A percentile compares a stretch with the other conserved stretches of the same genome.
phyloP scores from a whole-genome alignment of 2,329 filamentous ascomycete genomes.

The Claviceps arundinis region DNA sequence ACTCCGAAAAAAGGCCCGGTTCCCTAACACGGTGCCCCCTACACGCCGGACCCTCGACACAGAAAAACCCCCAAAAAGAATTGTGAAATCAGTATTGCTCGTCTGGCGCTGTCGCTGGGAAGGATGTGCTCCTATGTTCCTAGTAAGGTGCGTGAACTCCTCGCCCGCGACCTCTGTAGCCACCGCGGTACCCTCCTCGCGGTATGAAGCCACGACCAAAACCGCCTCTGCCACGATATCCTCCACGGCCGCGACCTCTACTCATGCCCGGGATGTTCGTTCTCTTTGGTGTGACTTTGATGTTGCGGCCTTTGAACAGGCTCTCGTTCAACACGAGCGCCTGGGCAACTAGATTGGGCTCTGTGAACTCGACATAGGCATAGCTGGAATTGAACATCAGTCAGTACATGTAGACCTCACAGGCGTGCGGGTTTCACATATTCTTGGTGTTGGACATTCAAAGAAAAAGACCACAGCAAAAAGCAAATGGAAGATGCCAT shows the following conservation, averaged over 20 bases:
- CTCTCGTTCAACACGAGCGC: constrained; percentile 94
- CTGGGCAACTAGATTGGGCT: constrained; percentile 83
- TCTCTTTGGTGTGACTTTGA: constrained; percentile 91
- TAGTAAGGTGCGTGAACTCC: constrained; percentile 51
- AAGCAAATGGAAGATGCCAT: too few species aligned
- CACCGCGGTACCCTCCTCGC: constrained; percentile 51
- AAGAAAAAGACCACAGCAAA: not conserved
- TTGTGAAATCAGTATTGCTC: constrained; percentile 1
- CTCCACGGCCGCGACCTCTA: constrained; percentile 56
- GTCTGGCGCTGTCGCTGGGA: constrained; percentile 9
- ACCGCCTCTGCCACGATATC: constrained; percentile 37
- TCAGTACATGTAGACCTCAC: not conserved
- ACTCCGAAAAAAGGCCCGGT: not conserved
- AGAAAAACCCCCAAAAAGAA: not conserved
- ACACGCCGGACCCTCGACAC: not conserved
- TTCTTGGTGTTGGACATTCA: too few species aligned
- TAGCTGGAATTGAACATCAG: constrained; percentile 45
- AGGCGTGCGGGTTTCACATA: too few species aligned
- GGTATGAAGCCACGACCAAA: constrained; percentile 40
- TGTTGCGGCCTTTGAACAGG: constrained; percentile 82
- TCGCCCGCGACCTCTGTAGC: constrained; percentile 52
- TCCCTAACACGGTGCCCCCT: not conserved
- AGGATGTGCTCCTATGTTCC: constrained; percentile 21
- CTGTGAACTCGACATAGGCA: constrained; percentile 96
- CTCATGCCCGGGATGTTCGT: constrained; percentile 95